phyloP scores from a whole-genome alignment of 345 rosid species.

The Pugionium dolabratum region DNA sequence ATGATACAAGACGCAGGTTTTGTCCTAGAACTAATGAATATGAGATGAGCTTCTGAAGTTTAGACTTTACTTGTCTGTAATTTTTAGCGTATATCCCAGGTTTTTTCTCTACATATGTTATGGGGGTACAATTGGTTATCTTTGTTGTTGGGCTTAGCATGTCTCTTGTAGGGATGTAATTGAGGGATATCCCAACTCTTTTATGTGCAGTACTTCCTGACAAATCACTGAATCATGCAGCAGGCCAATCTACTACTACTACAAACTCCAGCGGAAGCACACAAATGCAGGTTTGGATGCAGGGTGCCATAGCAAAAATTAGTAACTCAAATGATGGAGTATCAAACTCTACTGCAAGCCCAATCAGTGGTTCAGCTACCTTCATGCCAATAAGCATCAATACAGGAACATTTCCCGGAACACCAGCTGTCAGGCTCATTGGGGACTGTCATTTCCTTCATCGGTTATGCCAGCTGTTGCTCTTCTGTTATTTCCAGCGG shows the following conservation, averaged over 20 bases:
- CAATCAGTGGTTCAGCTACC: slow-evolving; percentile 79
- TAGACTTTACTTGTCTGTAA: slow-evolving; percentile 6
- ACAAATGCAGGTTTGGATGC: slow-evolving; percentile 99
- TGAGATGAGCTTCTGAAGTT: slow-evolving; percentile 13
- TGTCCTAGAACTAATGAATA: slow-evolving; percentile 19
- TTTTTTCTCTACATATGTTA: slow-evolving; percentile 1
- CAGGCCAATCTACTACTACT: slow-evolving; percentile 66
- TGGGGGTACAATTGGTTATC: slow-evolving; percentile 14
- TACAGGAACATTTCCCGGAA: slow-evolving; percentile 99
- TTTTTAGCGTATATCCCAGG: slow-evolving; percentile 1
- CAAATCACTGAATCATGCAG: slow-evolving; percentile 44
- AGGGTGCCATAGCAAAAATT: slow-evolving; percentile 97
- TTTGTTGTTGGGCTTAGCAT: slow-evolving; percentile 12
- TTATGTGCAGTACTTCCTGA: slow-evolving; percentile 27
- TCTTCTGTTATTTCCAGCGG: slow-evolving; percentile 89
- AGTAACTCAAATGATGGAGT: slow-evolving; percentile 82
- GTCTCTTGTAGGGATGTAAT: slow-evolving; percentile 15
- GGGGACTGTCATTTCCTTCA: slow-evolving; percentile 99
- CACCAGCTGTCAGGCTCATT: slow-evolving; percentile 98
- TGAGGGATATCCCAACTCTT: slow-evolving; percentile 20
- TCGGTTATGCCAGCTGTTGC: slow-evolving; percentile 92
- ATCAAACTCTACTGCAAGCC: slow-evolving; percentile 60
- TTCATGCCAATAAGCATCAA: slow-evolving; percentile 98
- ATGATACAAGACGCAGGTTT: slow-evolving; percentile 8
- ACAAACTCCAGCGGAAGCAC: slow-evolving; percentile 89